Conservation (phyloP, 768 basidiomycete species). For the Sarcomyxa edulis region DNA sequence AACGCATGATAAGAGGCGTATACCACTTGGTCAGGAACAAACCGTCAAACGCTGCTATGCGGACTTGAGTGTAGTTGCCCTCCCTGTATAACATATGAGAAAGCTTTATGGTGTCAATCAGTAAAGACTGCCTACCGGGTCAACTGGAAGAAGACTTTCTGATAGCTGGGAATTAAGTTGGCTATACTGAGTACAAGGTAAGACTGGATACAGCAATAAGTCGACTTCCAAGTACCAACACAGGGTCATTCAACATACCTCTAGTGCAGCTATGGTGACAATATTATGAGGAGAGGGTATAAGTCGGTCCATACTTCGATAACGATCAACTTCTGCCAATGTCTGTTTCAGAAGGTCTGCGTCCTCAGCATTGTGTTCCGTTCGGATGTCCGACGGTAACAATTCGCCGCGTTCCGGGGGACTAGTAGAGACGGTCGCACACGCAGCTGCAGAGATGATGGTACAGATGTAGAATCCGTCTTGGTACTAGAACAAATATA, state of each 20-base stretch:
- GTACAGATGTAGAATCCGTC: slow-evolving; percentile 90
- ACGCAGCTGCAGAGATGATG: slow-evolving; percentile 77
- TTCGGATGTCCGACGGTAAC: slow-evolving; percentile 58
- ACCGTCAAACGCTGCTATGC: slow-evolving; percentile 91
- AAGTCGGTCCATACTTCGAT: slow-evolving; percentile 90
- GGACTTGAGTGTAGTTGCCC: slow-evolving; percentile 90
- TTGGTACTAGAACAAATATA: slow-evolving; percentile 54
- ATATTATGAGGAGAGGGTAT: slow-evolving; percentile 94
- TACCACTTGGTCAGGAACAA: slow-evolving; percentile 89
- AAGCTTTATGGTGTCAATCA: neutral
- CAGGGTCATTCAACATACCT: slow-evolving; percentile 41
- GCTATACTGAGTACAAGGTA: slow-evolving; percentile 74
- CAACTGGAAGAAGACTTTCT: slow-evolving; percentile 76
- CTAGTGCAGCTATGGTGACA: slow-evolving; percentile 84
- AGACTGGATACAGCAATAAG: slow-evolving; percentile 44
- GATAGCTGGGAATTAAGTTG: slow-evolving; percentile 72
- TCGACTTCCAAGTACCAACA: neutral
- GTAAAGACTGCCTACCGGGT: slow-evolving; percentile 59
- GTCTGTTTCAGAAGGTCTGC: slow-evolving; percentile 68
- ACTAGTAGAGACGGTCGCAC: slow-evolving; percentile 69
- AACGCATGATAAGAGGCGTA: slow-evolving; percentile 76
- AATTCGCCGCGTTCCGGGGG: slow-evolving; percentile 81
- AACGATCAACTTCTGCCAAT: slow-evolving; percentile 79
- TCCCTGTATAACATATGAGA: slow-evolving; percentile 47
- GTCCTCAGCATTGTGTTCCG: slow-evolving; percentile 66